phyloP scores from a whole-genome alignment of 495 filamentous ascomycete genomes.

The Clohesyomyces aquaticus region DNA sequence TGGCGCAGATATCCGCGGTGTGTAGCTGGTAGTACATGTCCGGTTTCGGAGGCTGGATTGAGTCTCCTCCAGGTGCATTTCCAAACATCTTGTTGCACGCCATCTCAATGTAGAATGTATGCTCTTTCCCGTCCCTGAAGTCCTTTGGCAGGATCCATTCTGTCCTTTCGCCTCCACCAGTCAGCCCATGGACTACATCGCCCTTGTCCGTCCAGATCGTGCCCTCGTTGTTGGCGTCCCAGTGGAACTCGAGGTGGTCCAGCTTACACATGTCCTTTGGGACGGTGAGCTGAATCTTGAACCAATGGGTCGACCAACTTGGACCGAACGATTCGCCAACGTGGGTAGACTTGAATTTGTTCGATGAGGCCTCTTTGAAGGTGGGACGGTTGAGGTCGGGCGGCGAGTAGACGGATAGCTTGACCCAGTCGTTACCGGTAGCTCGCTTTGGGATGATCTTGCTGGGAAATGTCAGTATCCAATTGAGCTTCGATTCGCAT shows the following conservation, averaged over 20 bases:
- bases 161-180: slow-evolving; percentile 83
- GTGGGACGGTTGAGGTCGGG: slow-evolving; percentile 77
- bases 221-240: slow-evolving; percentile 92
- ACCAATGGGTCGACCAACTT: slow-evolving; percentile 99
- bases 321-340: slow-evolving; percentile 85
- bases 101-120: slow-evolving; percentile 95
- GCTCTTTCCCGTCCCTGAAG: slow-evolving; percentile 81
- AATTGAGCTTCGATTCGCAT: background rate
- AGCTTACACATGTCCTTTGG: slow-evolving; percentile 71
- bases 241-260: slow-evolving; percentile 86
- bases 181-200: slow-evolving; percentile 86
- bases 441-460: slow-evolving; percentile 77
- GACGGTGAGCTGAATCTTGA: slow-evolving; percentile 77
- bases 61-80: slow-evolving; percentile 81
- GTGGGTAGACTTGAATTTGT: slow-evolving; percentile 74
- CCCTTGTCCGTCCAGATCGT: slow-evolving; percentile 89
- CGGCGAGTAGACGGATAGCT: slow-evolving; percentile 84
- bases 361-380: slow-evolving; percentile 85
- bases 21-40: slow-evolving; percentile 76
- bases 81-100: slow-evolving; percentile 99
- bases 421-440: slow-evolving; percentile 74
- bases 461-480: slow-evolving; percentile 45
- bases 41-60: slow-evolving; percentile 84
- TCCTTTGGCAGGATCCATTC: slow-evolving; percentile 87
- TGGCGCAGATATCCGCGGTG: slow-evolving; percentile 83